Base-by-base conservation (phyloP, 495 filamentous ascomycete genomes). In the Penicillium bialowiezense region DNA sequence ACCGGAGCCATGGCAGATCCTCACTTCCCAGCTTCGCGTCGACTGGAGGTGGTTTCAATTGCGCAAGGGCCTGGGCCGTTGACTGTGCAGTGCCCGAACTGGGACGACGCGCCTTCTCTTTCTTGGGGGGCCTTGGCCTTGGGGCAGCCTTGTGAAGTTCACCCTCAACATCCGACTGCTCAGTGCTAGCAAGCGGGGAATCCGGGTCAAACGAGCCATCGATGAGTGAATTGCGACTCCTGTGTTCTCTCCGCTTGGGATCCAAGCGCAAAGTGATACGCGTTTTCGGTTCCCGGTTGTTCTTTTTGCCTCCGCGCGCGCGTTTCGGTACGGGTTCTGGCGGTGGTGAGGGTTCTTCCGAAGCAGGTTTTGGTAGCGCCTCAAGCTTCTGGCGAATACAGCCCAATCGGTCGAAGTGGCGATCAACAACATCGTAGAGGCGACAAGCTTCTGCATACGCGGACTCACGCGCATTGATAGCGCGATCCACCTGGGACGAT, bases 1-100 rank as follows among this genome's bases (percentile, higher is more conserved):
- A 77, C 44, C 90, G 86, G 52, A 92, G 76, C 93, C 93, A 98
- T 1, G 93, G 93, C 23, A 87, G 73, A 58, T 92, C 82, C 48
- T 81, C 72, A 58, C 87, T 90, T 14, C 93, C 93, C 6, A 72
- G 61, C 24, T 81, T 75, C 13, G 88, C 87, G 64, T 92, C 83
- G 24, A 82, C 76, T 0, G 91, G 91, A 2, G 91, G 90, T 7
- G 89, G 87, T 32, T 84, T 81, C 2, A 93, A 76, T 51, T 85
- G 73, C 0, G 88, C 86, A 38, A 96, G 71, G 5, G 85, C 88
- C 62, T 85, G 87, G 63, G 86, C 90, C n/a, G 87, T 91, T 13
- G 90, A 92, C 32, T 92, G 15, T 74, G 80, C 29, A 72, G 77
- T 51, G 49, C 71, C 56, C 59, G 74, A 42, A 64, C 65, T 60